Base-by-base conservation (phyloP, 2,329 filamentous ascomycete genomes). In the Diaporthe sp. region DNA sequence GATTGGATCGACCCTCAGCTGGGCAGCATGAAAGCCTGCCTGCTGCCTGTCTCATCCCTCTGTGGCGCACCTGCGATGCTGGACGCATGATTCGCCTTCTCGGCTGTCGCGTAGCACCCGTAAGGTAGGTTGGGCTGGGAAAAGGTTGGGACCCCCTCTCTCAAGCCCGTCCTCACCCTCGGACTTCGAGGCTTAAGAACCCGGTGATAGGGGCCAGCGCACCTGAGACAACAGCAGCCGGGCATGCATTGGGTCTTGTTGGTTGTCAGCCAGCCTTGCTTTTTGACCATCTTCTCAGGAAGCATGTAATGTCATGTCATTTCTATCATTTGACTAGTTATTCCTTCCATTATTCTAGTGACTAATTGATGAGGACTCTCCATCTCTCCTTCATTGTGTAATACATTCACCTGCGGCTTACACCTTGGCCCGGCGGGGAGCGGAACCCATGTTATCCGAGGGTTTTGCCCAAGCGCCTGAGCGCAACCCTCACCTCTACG, bases 401-500 rank as follows among this genome's bases (percentile, higher is more conserved):
- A 63, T 39, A 66, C 25, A 66, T 37, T 5, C 15, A 37, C 63
- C 30, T 44, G 30, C 44, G 44, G 32, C 44, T 66, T 66, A 65
- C 44, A 53, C 9, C 47, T 39, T 53, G 47, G 47, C n/a, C 63
- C 63, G 8, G 47, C 63, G 63, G 63, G 63, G 47, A 39, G 63
- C 47, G n/a, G 17, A 27, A 39, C 15, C 66, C 30, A 61, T 73
- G 71, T 75, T 69, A 59, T 30, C 51, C 25, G 51, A 68, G n/a
- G 70, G 47, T 9, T 75, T 76, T 53, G 47, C 42, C 27, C 68
- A 72, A 17, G 89, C 90, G 77, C 88, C 92, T 3, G 91, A 92
- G 76, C 90, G 91, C 78, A 93, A 93, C 81, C 90, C 91, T 2
- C 90, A 92, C 76, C 91, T 91, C 70, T 86, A 85, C 77, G 82